Evolutionary conservation across 2,329 filamentous ascomycete species (phyloP).

Genomic region (Neospermospora avenae): DNA sequence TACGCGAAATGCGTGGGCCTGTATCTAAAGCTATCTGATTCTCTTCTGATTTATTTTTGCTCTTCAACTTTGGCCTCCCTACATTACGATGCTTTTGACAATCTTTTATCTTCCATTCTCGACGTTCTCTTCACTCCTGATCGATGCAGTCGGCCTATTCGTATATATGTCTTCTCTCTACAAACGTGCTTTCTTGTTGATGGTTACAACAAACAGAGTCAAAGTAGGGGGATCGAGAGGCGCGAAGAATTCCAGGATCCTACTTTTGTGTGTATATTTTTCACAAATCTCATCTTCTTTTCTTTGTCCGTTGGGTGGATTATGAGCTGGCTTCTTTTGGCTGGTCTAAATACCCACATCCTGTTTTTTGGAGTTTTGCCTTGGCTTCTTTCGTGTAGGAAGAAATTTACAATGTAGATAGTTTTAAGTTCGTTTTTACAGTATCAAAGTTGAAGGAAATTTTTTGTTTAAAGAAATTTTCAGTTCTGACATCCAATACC

Average conservation of each 20-base stretch:
- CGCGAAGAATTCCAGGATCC: not conserved
- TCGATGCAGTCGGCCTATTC: conserved; percentile 7
- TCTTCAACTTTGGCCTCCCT: not conserved
- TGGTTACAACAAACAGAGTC: not conserved
- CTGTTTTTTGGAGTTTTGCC: not conserved
- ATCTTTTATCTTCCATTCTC: not conserved
- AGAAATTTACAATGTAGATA: not conserved
- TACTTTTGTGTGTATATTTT: conserved; percentile 24
- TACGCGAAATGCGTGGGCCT: too few species aligned
- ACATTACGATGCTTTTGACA: not conserved
- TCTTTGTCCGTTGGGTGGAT: not conserved
- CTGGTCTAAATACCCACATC: not conserved
- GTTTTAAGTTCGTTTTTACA: not conserved
- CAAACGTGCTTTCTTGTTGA: not conserved
- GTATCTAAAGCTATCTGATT: too few species aligned
- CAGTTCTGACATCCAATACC: conserved; percentile 1
- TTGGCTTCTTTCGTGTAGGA: not conserved
- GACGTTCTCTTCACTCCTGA: not conserved
- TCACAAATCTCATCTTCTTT: not conserved
- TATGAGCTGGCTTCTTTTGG: conserved; percentile 18
- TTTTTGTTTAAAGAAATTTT: not conserved
- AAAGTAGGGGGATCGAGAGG: not conserved
- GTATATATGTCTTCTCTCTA: not conserved
- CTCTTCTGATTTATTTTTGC: not conserved
- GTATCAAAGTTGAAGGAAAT: too few species aligned